Base-by-base conservation (phyloP, 2,329 filamentous ascomycete species). In the Colletotrichum spinosum region DNA sequence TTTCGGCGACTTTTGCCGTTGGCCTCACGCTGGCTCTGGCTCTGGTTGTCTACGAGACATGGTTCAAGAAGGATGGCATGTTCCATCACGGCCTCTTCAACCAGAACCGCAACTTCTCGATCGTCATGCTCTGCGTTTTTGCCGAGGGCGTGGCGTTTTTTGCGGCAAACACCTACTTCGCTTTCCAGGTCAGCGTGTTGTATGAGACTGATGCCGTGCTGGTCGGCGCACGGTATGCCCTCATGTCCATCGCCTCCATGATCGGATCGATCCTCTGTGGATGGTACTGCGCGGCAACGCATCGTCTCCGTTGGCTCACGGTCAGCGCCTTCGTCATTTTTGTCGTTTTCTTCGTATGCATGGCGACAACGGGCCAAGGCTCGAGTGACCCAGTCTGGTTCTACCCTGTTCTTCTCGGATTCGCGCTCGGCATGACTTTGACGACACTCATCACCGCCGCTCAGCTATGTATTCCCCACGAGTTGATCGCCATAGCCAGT, bases 141-240 rank as follows among this genome's bases (percentile, higher is more conserved):
- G 70, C 71, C 11, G 78, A 80, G 55, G 78, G 78, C 12, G 55
- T 79, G 0, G 74, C 73, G 12, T 80, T 80, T 65, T 79, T 80
- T 55, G 75, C 78, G 1, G 75, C 74, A n/a, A 81, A 80, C 67
- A 78, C 73, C 59, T 81, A 81, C 69, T 80, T 80, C 44, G 74
- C 77, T n/a, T 79, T 78, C 53, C 71, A 81, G 69, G 71, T 73
- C 54, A 70, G 68, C 41, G 67, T 78, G 1, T 61, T 80, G 6
- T 80, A 79, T 61, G 77, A 80, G 62, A 70, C 69, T 0, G 77
- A 79, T 60, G 57, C 71, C 7, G 69, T 81, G 2, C 65, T 76
- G 8, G 72, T 74, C 2, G 74, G 74, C 8, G 67, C 73, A 2
- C 72, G 76, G 2, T 80, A 75, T 68, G 73, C 72, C 45, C 70